A percentile compares a stretch with the other conserved stretches of the same genome.
phyloP scores from a whole-genome alignment of 2,329 filamentous ascomycete species.

The Sphaerulina musiva region DNA sequence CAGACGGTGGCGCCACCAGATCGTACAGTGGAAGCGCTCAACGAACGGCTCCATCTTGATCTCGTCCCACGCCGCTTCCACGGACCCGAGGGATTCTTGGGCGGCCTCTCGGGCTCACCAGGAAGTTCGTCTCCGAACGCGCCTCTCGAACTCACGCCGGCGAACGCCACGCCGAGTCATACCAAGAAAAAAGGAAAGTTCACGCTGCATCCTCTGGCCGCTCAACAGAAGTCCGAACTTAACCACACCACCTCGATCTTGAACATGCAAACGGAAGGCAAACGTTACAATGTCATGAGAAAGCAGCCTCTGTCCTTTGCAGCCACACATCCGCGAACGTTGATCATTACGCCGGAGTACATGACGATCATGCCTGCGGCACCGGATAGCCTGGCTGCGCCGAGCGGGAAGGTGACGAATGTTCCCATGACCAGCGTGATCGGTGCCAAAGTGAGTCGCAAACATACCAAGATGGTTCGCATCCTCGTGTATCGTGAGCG shows the following conservation, averaged over 20 bases:
- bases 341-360: slow-evolving; percentile 79
- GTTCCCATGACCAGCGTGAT: slow-evolving; percentile 78
- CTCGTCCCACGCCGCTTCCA: slow-evolving; percentile 64
- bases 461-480: slow-evolving; percentile 75
- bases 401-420: slow-evolving; percentile 62
- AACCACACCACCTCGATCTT: slow-evolving; percentile 20
- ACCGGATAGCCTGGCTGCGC: slow-evolving; percentile 25
- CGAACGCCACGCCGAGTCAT: slow-evolving; percentile 28
- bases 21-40: slow-evolving; percentile 70
- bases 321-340: slow-evolving; percentile 64
- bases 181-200: slow-evolving; percentile 33
- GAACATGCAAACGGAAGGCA: slow-evolving; percentile 45
- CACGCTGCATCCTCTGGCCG: slow-evolving; percentile 56
- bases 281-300: slow-evolving; percentile 72
- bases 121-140: slow-evolving; percentile 64
- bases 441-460: slow-evolving; percentile 71
- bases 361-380: slow-evolving; percentile 70
- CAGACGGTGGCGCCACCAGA: slow-evolving; percentile 70
- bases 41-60: slow-evolving; percentile 67
- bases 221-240: slow-evolving; percentile 34
- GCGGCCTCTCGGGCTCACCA: slow-evolving; percentile 62
- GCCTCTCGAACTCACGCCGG: slow-evolving; percentile 50
- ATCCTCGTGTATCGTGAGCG: slow-evolving; percentile 67
- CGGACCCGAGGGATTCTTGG: slow-evolving; percentile 49
- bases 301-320: slow-evolving; percentile 79